Percentiles rank a stretch among this genome's conserved stretches.
Evolutionary conservation across 805 yeast species (phyloP).

Genomic region (Candida sithepensis): DNA sequence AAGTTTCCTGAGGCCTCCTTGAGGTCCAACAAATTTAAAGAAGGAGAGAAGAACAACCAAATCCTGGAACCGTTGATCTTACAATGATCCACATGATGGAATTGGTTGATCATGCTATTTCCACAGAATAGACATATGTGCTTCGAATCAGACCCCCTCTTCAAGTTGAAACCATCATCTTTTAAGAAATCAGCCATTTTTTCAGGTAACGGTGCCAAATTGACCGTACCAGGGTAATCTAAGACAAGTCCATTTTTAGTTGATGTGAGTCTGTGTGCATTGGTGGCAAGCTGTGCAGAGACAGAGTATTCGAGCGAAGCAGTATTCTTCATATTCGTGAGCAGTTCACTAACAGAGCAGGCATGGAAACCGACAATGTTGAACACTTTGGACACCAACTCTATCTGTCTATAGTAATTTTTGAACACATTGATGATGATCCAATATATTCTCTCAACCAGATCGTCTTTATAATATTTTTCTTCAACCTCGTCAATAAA

Average conservation of each 20-base stretch:
- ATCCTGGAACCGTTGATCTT: conserved; percentile 18
- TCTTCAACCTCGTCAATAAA: conserved; percentile 28
- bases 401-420: conserved; percentile 30
- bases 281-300: conserved; percentile 12
- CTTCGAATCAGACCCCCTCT: conserved; percentile 14
- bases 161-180: conserved; percentile 40
- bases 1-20: background rate
- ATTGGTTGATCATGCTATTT: conserved; percentile 10
- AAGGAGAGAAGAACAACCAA: conserved; percentile 26
- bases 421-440: conserved; percentile 32
- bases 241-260: conserved; percentile 32
- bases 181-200: conserved; percentile 43
- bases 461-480: conserved; percentile 28
- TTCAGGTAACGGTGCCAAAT: conserved; percentile 20
- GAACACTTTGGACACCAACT: conserved; percentile 28
- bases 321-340: conserved; percentile 9
- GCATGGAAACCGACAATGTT: conserved; percentile 23
- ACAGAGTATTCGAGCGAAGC: conserved; percentile 19
- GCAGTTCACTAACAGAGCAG: conserved; percentile 22
- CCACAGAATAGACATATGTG: conserved; percentile 28
- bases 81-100: conserved; percentile 19
- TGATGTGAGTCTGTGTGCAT: conserved; percentile 4
- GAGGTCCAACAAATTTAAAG: conserved; percentile 20
- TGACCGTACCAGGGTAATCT: conserved; percentile 26
- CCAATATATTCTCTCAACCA: conserved; percentile 37